Evolutionary conservation across 2,329 filamentous ascomycete species (phyloP).

Genomic region (Verticillium klebahnii): DNA sequence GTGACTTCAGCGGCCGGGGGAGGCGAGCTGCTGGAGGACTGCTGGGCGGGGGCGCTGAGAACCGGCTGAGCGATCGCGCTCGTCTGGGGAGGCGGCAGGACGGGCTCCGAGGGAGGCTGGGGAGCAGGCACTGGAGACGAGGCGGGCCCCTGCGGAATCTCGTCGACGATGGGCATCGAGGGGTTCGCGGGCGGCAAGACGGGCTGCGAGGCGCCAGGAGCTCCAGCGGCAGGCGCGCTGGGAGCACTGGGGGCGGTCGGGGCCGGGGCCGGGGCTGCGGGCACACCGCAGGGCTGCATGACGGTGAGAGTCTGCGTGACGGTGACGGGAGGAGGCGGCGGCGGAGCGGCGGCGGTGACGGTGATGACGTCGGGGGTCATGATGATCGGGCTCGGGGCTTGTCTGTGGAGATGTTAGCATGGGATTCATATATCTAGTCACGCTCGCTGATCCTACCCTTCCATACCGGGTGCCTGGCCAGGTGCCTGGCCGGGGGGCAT

Average conservation of each 20-base stretch:
- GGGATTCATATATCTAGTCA: not conserved
- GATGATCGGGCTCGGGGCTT: not conserved
- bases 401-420: not conserved
- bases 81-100: not conserved
- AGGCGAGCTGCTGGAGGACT: slow-evolving; percentile 4
- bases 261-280: slow-evolving; percentile 7
- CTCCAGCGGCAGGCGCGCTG: slow-evolving; percentile 4
- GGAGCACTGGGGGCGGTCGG: slow-evolving; percentile 2
- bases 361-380: not conserved
- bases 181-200: slow-evolving; percentile 11
- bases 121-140: not conserved
- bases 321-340: slow-evolving; percentile 13
- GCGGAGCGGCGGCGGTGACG: slow-evolving; percentile 1
- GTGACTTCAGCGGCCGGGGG: slow-evolving; percentile 7
- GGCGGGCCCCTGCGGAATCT: not conserved
- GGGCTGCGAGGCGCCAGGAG: slow-evolving; percentile 2
- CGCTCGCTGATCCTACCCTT: not conserved
- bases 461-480: not conserved
- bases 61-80: not conserved
- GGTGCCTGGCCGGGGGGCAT: not conserved
- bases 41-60: slow-evolving; percentile 1
- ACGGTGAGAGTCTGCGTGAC: slow-evolving; percentile 21
- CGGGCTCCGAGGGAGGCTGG: not conserved
- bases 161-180: slow-evolving; percentile 8
- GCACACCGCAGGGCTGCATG: slow-evolving; percentile 6